Evolutionary conservation across 805 yeast species (phyloP), one percentile per base, ranked within the genome.

Genomic region (Zygotorulaspora florentina): DNA sequence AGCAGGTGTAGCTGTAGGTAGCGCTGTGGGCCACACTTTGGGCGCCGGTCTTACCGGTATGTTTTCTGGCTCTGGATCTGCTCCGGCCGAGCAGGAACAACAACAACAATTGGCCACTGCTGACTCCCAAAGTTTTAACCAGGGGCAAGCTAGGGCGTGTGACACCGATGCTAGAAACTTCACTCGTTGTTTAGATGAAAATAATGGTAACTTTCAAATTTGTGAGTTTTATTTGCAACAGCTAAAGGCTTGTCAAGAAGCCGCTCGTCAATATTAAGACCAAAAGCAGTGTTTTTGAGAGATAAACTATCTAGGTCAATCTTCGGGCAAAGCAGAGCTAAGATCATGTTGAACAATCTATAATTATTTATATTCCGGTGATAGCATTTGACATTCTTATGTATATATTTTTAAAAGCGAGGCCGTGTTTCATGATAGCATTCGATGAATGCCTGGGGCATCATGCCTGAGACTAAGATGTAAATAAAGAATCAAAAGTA

Each of bases 1-100:
- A 45, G 99, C 98, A 40, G 99, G 99, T 82, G 99, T 93, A 37
- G 99, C 98, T 44, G 97, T 93, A 46, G 99, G 99, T 61, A 87
- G 96, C 42, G 84, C 98, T 51, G 83, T 91, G 45, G 99, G 99
- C 52, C 99, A 93, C 76, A 88, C 97, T 34, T 57, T 91, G 48
- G 97, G 97, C 72, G 95, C 95, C 52, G 98, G 98, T 61, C 73
- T 93, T 59, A 82, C 96, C 41, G 77, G 87, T 41, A 70, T 93
- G 78, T 91, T 91, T 61, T 67, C 81, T 25, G 68, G 74, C 26
- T 70, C 77, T 38, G 73, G 75, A n/a, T 77, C 72, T 26, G 51
- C 52, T 9, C 74, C 74, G 50, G 75, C 66, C 46, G 77, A 74
- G 57, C 76, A 72, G 56, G 66, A 62, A 39, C 73, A 59, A 62